These are phyloP conservation scores for Boletales sp. DNA, from an alignment of 768 basidiomycete genomes.

Conservation along the genomic window DNA sequence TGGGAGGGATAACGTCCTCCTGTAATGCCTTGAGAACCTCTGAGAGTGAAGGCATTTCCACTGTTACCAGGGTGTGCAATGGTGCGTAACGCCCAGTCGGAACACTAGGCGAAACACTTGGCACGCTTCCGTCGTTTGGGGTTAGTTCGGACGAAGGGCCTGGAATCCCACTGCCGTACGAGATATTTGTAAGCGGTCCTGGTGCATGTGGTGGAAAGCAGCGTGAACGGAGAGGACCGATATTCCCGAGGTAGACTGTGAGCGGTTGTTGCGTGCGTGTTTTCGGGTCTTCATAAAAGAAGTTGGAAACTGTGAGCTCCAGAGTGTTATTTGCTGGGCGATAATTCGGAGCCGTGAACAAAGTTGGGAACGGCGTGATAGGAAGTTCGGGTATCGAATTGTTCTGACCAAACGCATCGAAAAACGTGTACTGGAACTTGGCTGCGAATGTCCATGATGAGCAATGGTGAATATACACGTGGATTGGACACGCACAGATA, in stretches of 20 bases:
- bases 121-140: slow-evolving; percentile 20
- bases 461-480: slow-evolving; percentile 8
- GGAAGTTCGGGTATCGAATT: slow-evolving; percentile 72
- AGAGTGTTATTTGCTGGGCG: slow-evolving; percentile 68
- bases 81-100: slow-evolving; percentile 50
- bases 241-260: slow-evolving; percentile 84
- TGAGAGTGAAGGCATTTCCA: slow-evolving; percentile 75
- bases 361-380: slow-evolving; percentile 87
- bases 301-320: slow-evolving; percentile 84
- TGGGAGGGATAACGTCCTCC: slow-evolving; percentile 56
- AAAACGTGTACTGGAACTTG: slow-evolving; percentile 93
- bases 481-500: slow-evolving; percentile 61
- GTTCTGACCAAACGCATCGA: slow-evolving; percentile 82
- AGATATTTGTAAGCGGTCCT: slow-evolving; percentile 61
- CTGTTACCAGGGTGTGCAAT: slow-evolving; percentile 77
- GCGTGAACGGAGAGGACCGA: slow-evolving; percentile 80
- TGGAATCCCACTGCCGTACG: slow-evolving; percentile 50
- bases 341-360: slow-evolving; percentile 78
- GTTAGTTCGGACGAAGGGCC: slow-evolving; percentile 34
- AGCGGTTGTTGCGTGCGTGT: slow-evolving; percentile 64
- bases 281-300: slow-evolving; percentile 76
- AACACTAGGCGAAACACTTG: slow-evolving; percentile 18
- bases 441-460: slow-evolving; percentile 43
- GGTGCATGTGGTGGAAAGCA: slow-evolving; percentile 72
- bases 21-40: slow-evolving; percentile 79